Base-by-base conservation (phyloP, 2,329 filamentous ascomycete species). In the Myriosclerotinia curreyana region DNA sequence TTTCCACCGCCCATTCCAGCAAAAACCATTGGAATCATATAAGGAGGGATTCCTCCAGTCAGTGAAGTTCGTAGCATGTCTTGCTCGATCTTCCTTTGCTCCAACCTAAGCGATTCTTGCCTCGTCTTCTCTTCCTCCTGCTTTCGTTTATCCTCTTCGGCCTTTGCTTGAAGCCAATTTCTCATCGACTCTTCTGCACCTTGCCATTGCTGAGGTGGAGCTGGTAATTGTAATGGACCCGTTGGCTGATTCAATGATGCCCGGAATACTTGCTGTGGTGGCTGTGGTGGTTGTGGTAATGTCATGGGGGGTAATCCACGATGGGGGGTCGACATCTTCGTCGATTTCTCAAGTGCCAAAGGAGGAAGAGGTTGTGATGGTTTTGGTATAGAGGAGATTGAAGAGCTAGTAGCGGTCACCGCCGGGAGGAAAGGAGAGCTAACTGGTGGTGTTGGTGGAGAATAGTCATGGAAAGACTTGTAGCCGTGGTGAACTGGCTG, bases 1-100 rank as follows among this genome's bases (percentile, higher is more conserved):
- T 80, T 79, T 44, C 85, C 86, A 48, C 86, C 87, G 53, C 83
- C 83, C 81, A 91, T 87, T 51, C 87, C 87, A 15, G 87, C 84
- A 75, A 93, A 92, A 31, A 93, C 86, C 65, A 91, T 78, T 8
- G 90, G 90, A 34, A 92, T 82, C 82, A 92, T 85, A 44, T 87
- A 82, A 15, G 89, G 88, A 12, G 90, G 89, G 59, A 93, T 85
- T 14, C 89, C 89, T 46, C 86, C 85, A 62, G 82, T 80, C 61
- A 92, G 75, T 2, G 88, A 89, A 28, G 88, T 86, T 62, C 83
- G 80, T 64, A 93, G 76, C 77, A 93, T 92, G 53, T 86, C 86
- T 72, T 88, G 84, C 75, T 92, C 90, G 64, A 91, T 81, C 71
- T 82, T 87, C 54, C 89, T 81, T 76, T 90, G 89, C 76, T 92